Evolutionary conservation across 2,329 filamentous ascomycete species (phyloP).

Genomic region (Diaporthe sp.): DNA sequence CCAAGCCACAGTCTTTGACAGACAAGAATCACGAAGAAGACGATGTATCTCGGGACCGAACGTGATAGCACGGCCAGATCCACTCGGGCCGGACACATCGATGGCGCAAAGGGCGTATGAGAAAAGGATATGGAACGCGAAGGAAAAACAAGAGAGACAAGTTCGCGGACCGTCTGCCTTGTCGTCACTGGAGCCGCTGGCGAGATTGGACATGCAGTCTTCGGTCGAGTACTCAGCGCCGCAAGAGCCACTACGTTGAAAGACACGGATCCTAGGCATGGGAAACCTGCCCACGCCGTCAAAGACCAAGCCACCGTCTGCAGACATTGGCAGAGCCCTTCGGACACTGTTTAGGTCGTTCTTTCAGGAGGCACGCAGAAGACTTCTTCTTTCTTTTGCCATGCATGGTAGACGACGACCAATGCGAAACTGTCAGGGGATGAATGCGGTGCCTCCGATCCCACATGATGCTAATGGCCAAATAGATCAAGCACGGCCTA

Average conservation of each 20-base stretch:
- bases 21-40: not conserved
- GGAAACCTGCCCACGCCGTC: not conserved
- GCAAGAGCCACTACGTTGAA: not conserved
- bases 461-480: not conserved
- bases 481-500: not conserved
- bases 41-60: conserved; percentile 29
- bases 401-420: not conserved
- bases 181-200: not conserved
- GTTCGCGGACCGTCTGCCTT: not conserved
- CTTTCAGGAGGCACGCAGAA: not conserved
- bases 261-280: too few species aligned
- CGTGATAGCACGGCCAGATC: not conserved
- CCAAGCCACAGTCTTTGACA: not conserved
- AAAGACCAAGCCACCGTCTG: not conserved
- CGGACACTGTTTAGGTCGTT: not conserved
- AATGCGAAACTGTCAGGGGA: not conserved
- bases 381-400: not conserved
- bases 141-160: not conserved
- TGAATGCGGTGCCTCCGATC: not conserved
- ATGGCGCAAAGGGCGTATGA: not conserved
- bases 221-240: not conserved
- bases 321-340: not conserved
- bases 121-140: not conserved
- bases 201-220: conserved; percentile 1
- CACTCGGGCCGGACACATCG: conserved; percentile 9